Base-by-base conservation (phyloP, 208 protist species). In the Leishmania gerbilli region DNA sequence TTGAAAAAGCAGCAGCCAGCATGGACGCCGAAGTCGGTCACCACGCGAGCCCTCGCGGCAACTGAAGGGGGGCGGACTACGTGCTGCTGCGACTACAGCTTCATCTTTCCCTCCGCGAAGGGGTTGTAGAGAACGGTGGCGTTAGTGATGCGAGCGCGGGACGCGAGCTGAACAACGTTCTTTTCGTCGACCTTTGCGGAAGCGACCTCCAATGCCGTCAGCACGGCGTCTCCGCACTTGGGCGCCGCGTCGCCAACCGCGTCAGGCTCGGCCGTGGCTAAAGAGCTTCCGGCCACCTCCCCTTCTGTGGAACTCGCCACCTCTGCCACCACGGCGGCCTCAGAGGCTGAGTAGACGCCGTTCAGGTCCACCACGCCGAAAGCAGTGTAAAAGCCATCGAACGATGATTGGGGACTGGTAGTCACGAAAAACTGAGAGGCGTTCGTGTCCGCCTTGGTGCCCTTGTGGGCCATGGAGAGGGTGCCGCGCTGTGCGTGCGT, bases 391-490 rank as follows among this genome's bases (percentile, higher is more conserved):
- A 98, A 91, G 42, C 88, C 80, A 68, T 98, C 97, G 24, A 98
- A 94, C 15, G 79, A 60, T 24, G 88, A 85, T 76, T 90, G 92
- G 34, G 91, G 82, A 34, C 80, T 78, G 45, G 85, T 90, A 45
- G 89, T 90, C 75, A 99, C 93, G 82, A 97, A 97, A 78, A 98
- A 98, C 86, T 98, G 95, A 6, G 95, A 98, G 42, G 90, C 92
- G 79, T 99, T 99, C 42, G 95, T 98, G 84, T 96, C 79, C 2
- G 95, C 80, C 80, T 90, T 92, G 47, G 85, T 83, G 24, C 98
- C 98, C 42, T 91, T 90, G 85, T 99, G 99, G 31, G 98, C 98
- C 97, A 99, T 99, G 5, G 97, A 98, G 8, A 99, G 84, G 9
- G 95, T 97, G 34, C 96, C 98, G 13, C 99, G 92, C 53, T 82